Percentiles rank a stretch among this genome's conserved stretches.
Conservation (phyloP, 495 filamentous ascomycete genomes). For the Podospora pseudoanserina region DNA sequence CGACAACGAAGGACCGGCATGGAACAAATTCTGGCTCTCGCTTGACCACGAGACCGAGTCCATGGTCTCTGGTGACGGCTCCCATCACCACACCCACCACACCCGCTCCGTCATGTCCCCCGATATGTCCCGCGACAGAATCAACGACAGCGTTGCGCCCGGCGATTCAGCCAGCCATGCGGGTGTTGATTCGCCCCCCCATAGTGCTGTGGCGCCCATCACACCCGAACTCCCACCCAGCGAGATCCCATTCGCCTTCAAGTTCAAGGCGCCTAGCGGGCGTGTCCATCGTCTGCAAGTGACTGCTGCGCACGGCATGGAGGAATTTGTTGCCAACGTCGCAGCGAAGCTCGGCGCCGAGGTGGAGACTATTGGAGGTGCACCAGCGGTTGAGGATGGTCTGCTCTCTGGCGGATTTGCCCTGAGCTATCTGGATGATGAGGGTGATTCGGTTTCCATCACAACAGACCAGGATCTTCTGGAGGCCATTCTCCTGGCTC, state of each 20-base stretch:
- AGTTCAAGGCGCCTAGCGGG: constrained; percentile 97
- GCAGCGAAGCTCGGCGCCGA: constrained; percentile 85
- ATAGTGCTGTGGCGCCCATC: constrained; percentile 49
- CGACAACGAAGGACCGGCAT: constrained; percentile 92
- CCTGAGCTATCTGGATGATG: constrained; percentile 93
- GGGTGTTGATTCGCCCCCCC: constrained; percentile 71
- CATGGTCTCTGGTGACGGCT: constrained; percentile 84
- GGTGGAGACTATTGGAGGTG: constrained; percentile 79
- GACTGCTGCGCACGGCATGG: constrained; percentile 71
- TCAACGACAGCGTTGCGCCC: constrained; percentile 77
- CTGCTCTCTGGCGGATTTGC: constrained; percentile 80
- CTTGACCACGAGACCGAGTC: constrained; percentile 96
- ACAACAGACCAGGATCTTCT: constrained; percentile 91
- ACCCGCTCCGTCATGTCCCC: constrained; percentile 66
- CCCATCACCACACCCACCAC: constrained; percentile 48
- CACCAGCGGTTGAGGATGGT: constrained; percentile 70
- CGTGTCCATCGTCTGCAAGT: constrained; percentile 92
- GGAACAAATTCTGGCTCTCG: constrained; percentile 99
- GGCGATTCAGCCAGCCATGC: constrained; percentile 93
- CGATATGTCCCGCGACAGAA: constrained; percentile 58
- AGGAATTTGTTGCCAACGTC: constrained; percentile 74
- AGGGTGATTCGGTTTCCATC: constrained; percentile 96
- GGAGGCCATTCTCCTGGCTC: constrained; percentile 82
- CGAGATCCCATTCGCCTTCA: constrained; percentile 88
- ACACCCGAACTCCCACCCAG: constrained; percentile 48